Evolutionary conservation across 2,329 filamentous ascomycete genomes (phyloP), one percentile per base, ranked within the genome.

Genomic region (Colletotrichum caudatum): DNA sequence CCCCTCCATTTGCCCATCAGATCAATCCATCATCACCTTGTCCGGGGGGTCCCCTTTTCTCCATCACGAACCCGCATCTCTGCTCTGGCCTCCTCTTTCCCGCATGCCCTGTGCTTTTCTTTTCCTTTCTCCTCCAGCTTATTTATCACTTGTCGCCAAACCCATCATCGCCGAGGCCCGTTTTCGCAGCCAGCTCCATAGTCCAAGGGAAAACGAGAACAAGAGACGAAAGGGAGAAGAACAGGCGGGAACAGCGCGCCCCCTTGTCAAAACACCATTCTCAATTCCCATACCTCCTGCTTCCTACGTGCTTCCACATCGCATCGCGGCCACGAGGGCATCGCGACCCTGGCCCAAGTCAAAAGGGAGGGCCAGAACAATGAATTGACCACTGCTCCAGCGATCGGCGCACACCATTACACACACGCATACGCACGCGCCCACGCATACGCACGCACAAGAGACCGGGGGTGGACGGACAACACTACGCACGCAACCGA

Each of bases 1-100:
- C 69, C 69, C 69, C 69, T 69, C 69, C 39, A 64, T 64, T 71
- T 71, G 69, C 54, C 46, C 69, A 18, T 54, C 65, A 70, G 53
- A 39, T 68, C 50, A 51, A 69, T 69, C 64, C 26, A 58, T 68
- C 51, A 18, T 54, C 5, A 4, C 29, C 53, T 33, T 12, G 62
- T 64, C 50, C 51, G 33, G 33, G 67, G 67, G 29, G 29, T 29
- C 53, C 53, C 41, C 48, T 29, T 53, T 71, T 71, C 60, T 64
- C 70, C 66, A 72, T 72, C 64, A 56, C 50, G 48, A 66, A 66
- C 63, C 56, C 64, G 66, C 62, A 37, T 37, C 46, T 61, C 48
- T 69, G 65, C 53, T 61, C 54, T 69, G 65, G 69, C 59, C 59
- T 66, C 61, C 57, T 71, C 66, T 66, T 51, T 71, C 56, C 61